These are phyloP conservation scores for Aspergillus jensenii DNA, from an alignment of 2,329 filamentous ascomycete species.

Conservation along the genomic window DNA sequence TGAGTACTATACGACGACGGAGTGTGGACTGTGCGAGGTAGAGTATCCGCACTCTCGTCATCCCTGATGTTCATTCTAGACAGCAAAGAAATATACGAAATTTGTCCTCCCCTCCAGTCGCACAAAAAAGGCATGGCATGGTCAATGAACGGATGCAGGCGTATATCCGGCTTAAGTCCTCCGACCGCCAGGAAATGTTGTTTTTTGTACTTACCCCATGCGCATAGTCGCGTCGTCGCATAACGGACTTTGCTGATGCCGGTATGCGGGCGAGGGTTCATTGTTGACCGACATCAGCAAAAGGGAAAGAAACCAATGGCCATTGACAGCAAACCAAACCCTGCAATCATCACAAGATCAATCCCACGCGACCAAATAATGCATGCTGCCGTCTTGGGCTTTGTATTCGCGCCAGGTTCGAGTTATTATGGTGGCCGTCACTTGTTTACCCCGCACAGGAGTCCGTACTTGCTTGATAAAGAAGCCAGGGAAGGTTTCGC, in stretches of 20 bases:
- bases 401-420: neutral
- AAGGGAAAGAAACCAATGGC: neutral
- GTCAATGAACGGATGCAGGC: neutral
- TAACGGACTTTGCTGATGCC: neutral
- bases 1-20: neutral
- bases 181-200: neutral
- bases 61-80: too few species aligned
- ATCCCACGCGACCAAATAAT: neutral
- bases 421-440: neutral
- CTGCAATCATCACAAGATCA: neutral
- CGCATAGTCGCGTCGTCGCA: too few species aligned
- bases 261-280: neutral
- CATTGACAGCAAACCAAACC: neutral
- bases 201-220: too few species aligned
- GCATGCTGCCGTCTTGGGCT: neutral
- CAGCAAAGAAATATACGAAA: too few species aligned
- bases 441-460: neutral
- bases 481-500: neutral
- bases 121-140: neutral
- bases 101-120: too few species aligned
- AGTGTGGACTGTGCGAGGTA: too few species aligned
- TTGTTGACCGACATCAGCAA: neutral
- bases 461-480: neutral
- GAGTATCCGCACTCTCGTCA: too few species aligned
- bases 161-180: conserved; percentile 2